Base-by-base conservation (phyloP, 495 filamentous ascomycete genomes). In the Aspergillus steynii region DNA sequence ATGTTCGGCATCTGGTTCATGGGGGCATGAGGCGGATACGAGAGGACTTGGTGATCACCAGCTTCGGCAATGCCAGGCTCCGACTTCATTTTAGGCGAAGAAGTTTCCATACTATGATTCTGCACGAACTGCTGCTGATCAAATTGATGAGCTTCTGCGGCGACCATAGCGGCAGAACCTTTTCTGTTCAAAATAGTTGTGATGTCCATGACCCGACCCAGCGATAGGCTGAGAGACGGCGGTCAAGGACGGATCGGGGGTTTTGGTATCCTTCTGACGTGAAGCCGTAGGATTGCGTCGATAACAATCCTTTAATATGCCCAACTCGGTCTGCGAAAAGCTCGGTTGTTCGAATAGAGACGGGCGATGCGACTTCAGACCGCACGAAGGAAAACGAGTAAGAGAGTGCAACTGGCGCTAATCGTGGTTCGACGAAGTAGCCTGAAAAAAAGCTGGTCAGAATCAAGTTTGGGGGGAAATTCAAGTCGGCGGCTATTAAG, bases 31-130 rank as follows among this genome's bases (percentile, higher is more conserved):
- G 64, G 83, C 81, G 80, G 87, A 80, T 75, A 87, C 70, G 71
- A 77, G 70, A 75, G 70, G 27, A 80, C 74, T 15, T 85, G 83
- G 56, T 83, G 83, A 61, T 93, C 88, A 3, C 86, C 89, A 28
- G 85, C 80, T 71, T 91, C 90, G 27, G 90, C 83, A 31, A 89
- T 81, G 50, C 84, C 84, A 47, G 88, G 86, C 50, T 95, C 90
- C 63, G 89, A 82, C 55, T 83, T 81, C 69, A 80, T 82, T 29
- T 61, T 65, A 62, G 84, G 79, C 50, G 77, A 61, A n/a, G 73
- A 60, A 47, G 74, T 75, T 59, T 82, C 79, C 4, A 80, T 64
- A 42, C 60, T 57, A 56, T 74, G 73, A 50, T 70, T 77, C 60
- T 86, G 84, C 8, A 79, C 66, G 29, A 86, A 77, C 32, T 85